phyloP scores from a whole-genome alignment of 148 eudicot genomes.

The Silene conica region DNA sequence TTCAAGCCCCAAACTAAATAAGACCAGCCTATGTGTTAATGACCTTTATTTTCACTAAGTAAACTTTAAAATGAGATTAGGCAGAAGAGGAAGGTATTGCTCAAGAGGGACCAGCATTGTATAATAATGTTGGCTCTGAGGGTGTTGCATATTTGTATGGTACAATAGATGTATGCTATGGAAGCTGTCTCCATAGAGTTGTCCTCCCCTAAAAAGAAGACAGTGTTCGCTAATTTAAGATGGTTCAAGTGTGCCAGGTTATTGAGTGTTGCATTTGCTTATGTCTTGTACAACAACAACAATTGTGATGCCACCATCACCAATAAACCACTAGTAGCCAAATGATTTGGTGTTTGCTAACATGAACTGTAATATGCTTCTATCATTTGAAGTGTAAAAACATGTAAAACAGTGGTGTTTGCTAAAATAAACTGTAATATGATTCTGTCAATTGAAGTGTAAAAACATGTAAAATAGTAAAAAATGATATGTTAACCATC shows the following conservation, averaged over 20 bases:
- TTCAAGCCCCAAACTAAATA: slow-evolving; percentile 2
- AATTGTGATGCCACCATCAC: not conserved
- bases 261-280: slow-evolving; percentile 3
- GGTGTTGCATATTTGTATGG: slow-evolving; percentile 17
- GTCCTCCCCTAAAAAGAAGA: slow-evolving; percentile 18
- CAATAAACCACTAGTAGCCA: too few species aligned
- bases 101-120: slow-evolving; percentile 15
- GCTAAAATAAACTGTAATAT: not conserved
- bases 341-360: not conserved
- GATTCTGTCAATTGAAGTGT: not conserved
- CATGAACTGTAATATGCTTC: not conserved
- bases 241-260: slow-evolving; percentile 10
- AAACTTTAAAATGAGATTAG: slow-evolving; percentile 9
- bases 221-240: not conserved
- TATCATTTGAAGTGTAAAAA: not conserved
- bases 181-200: slow-evolving; percentile 4
- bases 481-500: not conserved
- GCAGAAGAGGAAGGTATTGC: slow-evolving; percentile 6
- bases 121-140: slow-evolving; percentile 3
- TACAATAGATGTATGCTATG: slow-evolving; percentile 6
- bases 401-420: not conserved
- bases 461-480: slow-evolving; percentile 1
- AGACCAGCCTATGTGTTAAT: slow-evolving; percentile 7
- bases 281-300: not conserved
- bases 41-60: not conserved